phyloP scores from a whole-genome alignment of 768 basidiomycete genomes.

The Suillus alpinus region DNA sequence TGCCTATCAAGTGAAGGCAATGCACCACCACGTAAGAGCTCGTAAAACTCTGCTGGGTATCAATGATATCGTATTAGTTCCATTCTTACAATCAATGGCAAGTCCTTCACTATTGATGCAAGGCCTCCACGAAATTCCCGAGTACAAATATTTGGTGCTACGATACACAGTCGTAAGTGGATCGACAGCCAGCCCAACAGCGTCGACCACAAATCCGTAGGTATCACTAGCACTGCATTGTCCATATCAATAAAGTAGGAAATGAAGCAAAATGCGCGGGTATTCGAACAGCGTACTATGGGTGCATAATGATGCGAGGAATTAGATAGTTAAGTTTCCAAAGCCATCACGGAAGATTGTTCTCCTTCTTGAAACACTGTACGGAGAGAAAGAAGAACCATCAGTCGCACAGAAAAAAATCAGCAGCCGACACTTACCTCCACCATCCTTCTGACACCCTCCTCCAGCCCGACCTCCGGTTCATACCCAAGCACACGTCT shows the following conservation, averaged over 20 bases:
- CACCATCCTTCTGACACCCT: slow-evolving; percentile 78
- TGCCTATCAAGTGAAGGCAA: not conserved
- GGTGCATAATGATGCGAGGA: not conserved
- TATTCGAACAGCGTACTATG: not conserved
- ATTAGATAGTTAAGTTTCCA: no score
- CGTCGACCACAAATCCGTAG: not conserved
- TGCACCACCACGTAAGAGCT: not conserved
- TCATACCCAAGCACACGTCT: slow-evolving; percentile 90
- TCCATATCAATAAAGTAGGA: not conserved
- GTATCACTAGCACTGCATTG: not conserved
- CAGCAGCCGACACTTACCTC: slow-evolving; percentile 48
- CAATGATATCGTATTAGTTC: not conserved
- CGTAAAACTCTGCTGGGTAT: not conserved
- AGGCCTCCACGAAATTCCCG: not conserved
- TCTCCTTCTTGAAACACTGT: slow-evolving; percentile 32
- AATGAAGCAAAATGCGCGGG: not conserved
- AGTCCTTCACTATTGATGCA: not conserved
- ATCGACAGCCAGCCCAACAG: not conserved
- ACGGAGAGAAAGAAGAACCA: not conserved
- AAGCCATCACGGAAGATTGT: slow-evolving; percentile 18
- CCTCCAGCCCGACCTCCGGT: slow-evolving; percentile 83
- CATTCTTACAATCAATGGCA: not conserved
- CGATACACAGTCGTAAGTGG: not conserved
- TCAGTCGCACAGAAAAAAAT: not conserved
- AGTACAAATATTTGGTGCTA: not conserved